Evolutionary conservation across 148 eudicot genomes (phyloP), one percentile per base, ranked within the genome.

Genomic region (Drosera capensis): DNA sequence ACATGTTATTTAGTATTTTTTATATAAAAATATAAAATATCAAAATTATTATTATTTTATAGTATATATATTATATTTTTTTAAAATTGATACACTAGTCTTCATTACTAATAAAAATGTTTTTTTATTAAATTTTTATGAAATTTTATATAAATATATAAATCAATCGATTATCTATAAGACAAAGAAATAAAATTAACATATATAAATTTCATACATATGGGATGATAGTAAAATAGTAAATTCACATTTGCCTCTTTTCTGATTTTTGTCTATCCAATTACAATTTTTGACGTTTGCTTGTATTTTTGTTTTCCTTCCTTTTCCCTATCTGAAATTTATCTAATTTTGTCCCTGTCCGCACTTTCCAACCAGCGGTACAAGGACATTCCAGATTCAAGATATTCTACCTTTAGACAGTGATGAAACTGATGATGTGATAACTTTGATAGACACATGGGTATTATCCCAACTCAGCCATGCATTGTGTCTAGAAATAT

Each of bases 381-480:
- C 96, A 39, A 74, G 70, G 70, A 17, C 90, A 51, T 83, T 82
- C 71, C 79, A 75, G 68, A 49, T 86, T 52, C 82, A 79, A 56
- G 94, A 87, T 64, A 88, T 87, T 34, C 80, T 84, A 57, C 47
- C 70, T 23, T 49, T 65, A 55, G 97, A 90, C 41, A 84, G 58
- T 46, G 99, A 90, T 52, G 95, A 63, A 16, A 79, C 94, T 52
- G 99, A 90, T 49, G 94, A 81, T 54, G 59, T 56, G 67, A 52
- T 68, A 45, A 90, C 99, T 37, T 49, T 90, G 56, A 81, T 85
- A 48, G 99, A 90, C 64, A 75, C 73, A 55, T 73, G 78, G 93
- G 99, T 34, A 11, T 2, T 28, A 9, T 15, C n/a, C n/a, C n/a
- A 11, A 34, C 38, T 34, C n/a, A 11, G 38, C 11, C 11, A 34